Base-by-base conservation (phyloP, 805 yeast genomes). In the Cephaloascus fragrans region DNA sequence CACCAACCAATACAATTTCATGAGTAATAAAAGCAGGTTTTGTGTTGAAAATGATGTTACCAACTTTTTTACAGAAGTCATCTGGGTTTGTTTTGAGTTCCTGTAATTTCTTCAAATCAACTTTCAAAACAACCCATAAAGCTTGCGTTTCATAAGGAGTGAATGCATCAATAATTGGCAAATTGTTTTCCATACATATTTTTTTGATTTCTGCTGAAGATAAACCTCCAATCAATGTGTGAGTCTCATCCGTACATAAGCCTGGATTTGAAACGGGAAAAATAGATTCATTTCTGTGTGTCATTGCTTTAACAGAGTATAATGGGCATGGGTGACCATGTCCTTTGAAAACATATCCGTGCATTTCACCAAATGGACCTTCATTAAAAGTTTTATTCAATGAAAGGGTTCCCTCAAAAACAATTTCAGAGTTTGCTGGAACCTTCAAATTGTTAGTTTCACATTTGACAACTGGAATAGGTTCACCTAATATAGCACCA, bases 321-420 rank as follows among this genome's bases (percentile, higher is more conserved):
- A 46, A 39, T 19, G 59, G 59, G 40, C 54, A 49, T n/a, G 48
- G 48, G 38, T 49, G 54, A n/a, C 41, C 45, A 12, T 45, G 42
- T 8, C 49, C 51, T 9, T 39, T 43, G 32, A 53, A 53, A 14
- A 43, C 45, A 38, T 54, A 54, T n/a, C 57, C 57, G 37, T 52
- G 57, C 56, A 52, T 51, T 26, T 54, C 59, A 18, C 59, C 57
- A 42, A 54, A 53, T n/a, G 57, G 59, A 23, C 57, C 59, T 36
- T 54, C 59, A 2, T 39, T 36, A 16, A 35, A 41, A 28, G 41
- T 23, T 12, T 47, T 38, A 20, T 47, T 41, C 18, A 51, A 34
- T 18, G 48, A 37, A 19, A 54, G 40, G 18, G 47, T 44, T 8
- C 57, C 57, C 38, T 54, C 57, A 18, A 54, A 39, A 14, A 54